Base-by-base conservation (phyloP, 2,329 filamentous ascomycete genomes). In the Pestalotiopsis sp. region DNA sequence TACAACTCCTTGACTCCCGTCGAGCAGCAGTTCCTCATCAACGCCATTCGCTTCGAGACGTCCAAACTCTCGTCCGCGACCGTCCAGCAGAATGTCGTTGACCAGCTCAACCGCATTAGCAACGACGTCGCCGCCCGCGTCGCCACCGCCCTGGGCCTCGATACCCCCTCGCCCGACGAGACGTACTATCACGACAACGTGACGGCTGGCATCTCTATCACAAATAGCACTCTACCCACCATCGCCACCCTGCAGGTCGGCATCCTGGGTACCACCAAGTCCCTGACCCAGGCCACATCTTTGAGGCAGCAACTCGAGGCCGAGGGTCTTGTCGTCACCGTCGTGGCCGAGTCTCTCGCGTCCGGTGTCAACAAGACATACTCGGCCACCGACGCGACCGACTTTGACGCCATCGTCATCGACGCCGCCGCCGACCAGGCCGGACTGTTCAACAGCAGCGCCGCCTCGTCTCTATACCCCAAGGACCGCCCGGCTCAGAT, bases 31-130 rank as follows among this genome's bases (percentile, higher is more conserved):
- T 90, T 92, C 75, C 78, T 94, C 52, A 85, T 94, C 80, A 91
- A 94, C 77, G 91, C 90, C 0, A 89, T 94, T 67, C 89, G 91
- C 36, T 93, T 94, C 77, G 92, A 94, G 80, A 86, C 85, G 0
- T 85, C 88, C 25, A 86, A 91, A 14, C 74, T 94, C 41, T 81
- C 84, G 72, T 90, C 87, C 57, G 72, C 79, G 0, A 75, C 84
- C 1, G 88, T 94, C 17, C 89, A 89, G 79, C 79, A 86, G 72
- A 93, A 92, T 71, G 88, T 92, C 1, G 83, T 94, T 57, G 81
- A 82, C 17, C 91, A 94, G 76, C 85, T 94, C 12, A 94, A 94
- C 83, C 85, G 84, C 59, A 83, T 94, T 74, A 88, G 85, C 77
- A 86, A 94, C 76, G 89, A 92, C 72, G 79, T 94, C 11, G 91